Evolutionary conservation across 2,329 filamentous ascomycete species (phyloP).

Genomic region (Alternaria novae-zelandiae): DNA sequence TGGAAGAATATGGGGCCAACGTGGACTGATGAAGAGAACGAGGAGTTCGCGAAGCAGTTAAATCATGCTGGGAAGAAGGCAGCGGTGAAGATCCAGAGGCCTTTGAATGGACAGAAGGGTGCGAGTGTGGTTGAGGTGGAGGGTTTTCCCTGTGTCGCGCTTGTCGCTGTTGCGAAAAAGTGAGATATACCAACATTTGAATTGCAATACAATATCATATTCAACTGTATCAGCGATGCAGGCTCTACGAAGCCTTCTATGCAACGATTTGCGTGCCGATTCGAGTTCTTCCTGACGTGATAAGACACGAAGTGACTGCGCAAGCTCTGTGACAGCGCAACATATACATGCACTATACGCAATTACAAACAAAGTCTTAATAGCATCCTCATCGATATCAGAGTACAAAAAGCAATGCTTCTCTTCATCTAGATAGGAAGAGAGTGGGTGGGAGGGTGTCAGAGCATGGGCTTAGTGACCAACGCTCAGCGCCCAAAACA

Average conservation of each 20-base stretch:
- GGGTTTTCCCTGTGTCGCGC: conserved; percentile 9
- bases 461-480: background rate
- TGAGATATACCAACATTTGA: background rate
- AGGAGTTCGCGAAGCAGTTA: conserved; percentile 5
- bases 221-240: background rate
- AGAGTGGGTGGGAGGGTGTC: background rate
- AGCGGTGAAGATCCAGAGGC: background rate
- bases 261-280: background rate
- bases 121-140: conserved; percentile 6
- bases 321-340: background rate
- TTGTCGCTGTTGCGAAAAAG: conserved; percentile 15
- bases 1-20: conserved; percentile 4
- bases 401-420: background rate
- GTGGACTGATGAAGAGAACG: conserved; percentile 11
- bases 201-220: background rate
- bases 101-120: conserved; percentile 2
- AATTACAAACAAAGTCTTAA: background rate
- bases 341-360: background rate
- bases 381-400: background rate
- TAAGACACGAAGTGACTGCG: background rate
- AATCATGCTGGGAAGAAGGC: background rate
- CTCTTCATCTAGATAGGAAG: background rate
- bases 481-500: background rate
- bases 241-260: background rate
- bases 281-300: background rate